Conservation (phyloP, 1,284 basidiomycete genomes). For the Leccinum subfulvum region DNA sequence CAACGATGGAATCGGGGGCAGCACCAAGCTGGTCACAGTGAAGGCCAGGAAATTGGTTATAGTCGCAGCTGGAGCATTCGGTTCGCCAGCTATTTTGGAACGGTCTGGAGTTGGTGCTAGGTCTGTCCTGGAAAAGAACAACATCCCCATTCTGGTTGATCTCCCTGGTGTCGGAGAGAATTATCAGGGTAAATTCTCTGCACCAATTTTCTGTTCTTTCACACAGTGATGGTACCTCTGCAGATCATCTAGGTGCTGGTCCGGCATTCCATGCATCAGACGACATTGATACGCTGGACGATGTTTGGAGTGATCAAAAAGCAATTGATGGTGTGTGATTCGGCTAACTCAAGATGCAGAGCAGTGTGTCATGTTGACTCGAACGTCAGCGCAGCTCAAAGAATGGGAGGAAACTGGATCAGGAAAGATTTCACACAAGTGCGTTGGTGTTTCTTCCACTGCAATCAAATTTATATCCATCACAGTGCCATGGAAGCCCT, state of each 20-base stretch:
- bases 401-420: background rate
- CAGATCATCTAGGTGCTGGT: background rate
- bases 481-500: slow-evolving; percentile 38
- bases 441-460: background rate
- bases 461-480: background rate
- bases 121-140: slow-evolving; percentile 40
- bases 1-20: slow-evolving; percentile 2
- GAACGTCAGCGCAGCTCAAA: background rate
- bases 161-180: slow-evolving; percentile 58
- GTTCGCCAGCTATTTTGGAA: slow-evolving; percentile 54
- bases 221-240: background rate
- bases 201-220: background rate
- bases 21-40: slow-evolving; percentile 27
- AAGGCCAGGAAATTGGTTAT: slow-evolving; percentile 46
- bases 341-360: background rate
- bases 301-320: background rate
- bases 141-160: slow-evolving; percentile 42
- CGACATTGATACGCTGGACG: background rate
- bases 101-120: slow-evolving; percentile 50
- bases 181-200: slow-evolving; percentile 42
- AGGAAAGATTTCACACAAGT: background rate
- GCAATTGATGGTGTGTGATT: background rate
- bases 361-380: background rate
- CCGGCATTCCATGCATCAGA: background rate
- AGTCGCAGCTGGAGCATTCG: slow-evolving; percentile 51